Percentiles rank a stretch among this genome's conserved stretches.
Evolutionary conservation across 345 rosid species (phyloP).

Genomic region (Heritiera littoralis): DNA sequence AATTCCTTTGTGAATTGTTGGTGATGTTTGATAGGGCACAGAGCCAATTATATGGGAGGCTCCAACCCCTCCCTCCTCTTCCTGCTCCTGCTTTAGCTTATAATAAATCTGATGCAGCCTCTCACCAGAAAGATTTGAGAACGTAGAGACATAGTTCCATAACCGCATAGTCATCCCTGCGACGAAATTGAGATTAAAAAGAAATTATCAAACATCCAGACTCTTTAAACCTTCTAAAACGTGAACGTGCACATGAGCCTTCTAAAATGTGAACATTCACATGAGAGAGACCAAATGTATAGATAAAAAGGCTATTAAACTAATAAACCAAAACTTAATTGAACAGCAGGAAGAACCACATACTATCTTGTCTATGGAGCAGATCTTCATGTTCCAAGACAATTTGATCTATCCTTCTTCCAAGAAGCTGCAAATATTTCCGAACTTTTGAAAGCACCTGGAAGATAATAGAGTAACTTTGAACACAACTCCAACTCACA

Average conservation of each 20-base stretch:
- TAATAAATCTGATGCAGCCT: conserved; percentile 86
- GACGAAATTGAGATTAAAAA: conserved; percentile 14
- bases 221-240: no score
- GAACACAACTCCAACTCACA: conserved; percentile 4
- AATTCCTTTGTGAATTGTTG: conserved; percentile 56
- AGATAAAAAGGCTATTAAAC: not conserved
- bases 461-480: conserved; percentile 6
- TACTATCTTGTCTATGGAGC: conserved; percentile 81
- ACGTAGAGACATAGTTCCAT: conserved; percentile 96
- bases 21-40: conserved; percentile 45
- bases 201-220: not conserved
- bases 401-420: conserved; percentile 77
- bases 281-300: not conserved
- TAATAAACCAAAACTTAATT: not conserved
- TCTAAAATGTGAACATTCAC: not conserved
- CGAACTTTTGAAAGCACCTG: conserved; percentile 95
- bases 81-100: conserved; percentile 79
- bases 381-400: conserved; percentile 70
- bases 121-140: conserved; percentile 91
- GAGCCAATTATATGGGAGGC: conserved; percentile 67
- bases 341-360: conserved; percentile 29
- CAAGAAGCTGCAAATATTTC: conserved; percentile 87
- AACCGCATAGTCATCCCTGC: conserved; percentile 84
- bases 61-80: conserved; percentile 66
- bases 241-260: no score